Conservation (phyloP, 371 early-diverging fungal species). For the Mucor irregularis region DNA sequence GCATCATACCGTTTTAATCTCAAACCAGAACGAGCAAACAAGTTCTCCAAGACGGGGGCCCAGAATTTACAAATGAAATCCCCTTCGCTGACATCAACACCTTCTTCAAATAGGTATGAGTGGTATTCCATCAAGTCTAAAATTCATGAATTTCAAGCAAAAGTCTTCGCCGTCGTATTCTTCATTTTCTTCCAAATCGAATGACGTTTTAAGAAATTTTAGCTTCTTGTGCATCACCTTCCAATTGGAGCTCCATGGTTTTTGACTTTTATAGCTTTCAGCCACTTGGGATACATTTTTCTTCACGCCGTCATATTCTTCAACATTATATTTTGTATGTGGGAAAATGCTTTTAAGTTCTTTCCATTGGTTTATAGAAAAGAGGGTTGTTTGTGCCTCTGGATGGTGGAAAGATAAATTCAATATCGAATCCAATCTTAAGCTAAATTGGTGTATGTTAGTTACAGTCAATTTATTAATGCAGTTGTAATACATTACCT, state of each 20-base stretch:
- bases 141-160: constrained; percentile 1
- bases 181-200: constrained; percentile 4
- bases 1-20: not conserved
- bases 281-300: not conserved
- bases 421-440: constrained; percentile 1
- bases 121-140: not conserved
- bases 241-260: not conserved
- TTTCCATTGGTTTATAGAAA: not conserved
- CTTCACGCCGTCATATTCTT: not conserved
- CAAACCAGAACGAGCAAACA: not conserved
- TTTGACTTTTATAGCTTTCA: not conserved
- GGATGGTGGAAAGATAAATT: constrained; percentile 2
- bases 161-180: not conserved
- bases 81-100: not conserved
- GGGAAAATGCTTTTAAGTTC: not conserved
- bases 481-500: constrained; percentile 1
- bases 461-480: constrained; percentile 2
- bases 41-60: not conserved
- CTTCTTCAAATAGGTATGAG: not conserved
- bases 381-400: constrained; percentile 6
- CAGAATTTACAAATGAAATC: constrained; percentile 1
- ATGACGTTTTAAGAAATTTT: not conserved
- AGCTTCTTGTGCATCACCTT: not conserved
- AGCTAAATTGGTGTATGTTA: constrained; percentile 1
- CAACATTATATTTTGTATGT: not conserved